A percentile compares a stretch with the other conserved stretches of the same genome.
Conservation (phyloP, 1,284 basidiomycete genomes). For the Fistulina hepatica region DNA sequence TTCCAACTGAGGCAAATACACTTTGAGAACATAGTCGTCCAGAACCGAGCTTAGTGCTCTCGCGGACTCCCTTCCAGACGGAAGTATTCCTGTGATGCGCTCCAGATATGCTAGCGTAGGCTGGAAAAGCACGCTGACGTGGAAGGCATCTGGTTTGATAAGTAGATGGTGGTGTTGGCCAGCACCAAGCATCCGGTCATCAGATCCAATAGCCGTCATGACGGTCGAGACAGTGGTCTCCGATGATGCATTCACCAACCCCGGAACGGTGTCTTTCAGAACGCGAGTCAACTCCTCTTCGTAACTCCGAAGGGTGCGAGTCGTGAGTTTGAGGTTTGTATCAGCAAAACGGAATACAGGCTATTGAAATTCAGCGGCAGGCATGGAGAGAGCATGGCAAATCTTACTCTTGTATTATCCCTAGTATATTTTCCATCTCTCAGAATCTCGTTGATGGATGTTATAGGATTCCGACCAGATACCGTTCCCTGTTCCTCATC, state of each 20-base stretch:
- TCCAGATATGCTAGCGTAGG: conserved; percentile 85
- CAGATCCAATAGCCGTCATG: conserved; percentile 47
- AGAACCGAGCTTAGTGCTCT: conserved; percentile 67
- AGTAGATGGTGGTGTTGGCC: conserved; percentile 79
- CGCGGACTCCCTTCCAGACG: conserved; percentile 61
- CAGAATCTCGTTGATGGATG: conserved; percentile 90
- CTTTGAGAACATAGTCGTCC: conserved; percentile 90
- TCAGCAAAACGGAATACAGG: conserved; percentile 86
- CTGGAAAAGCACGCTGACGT: conserved; percentile 88
- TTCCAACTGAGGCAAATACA: conserved; percentile 91
- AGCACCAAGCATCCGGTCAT: conserved; percentile 60
- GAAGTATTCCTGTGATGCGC: conserved; percentile 60
- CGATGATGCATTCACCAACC: conserved; percentile 66
- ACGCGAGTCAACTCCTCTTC: conserved; percentile 83
- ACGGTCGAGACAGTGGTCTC: conserved; percentile 55
- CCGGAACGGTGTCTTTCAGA: conserved; percentile 87
- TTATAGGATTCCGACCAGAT: conserved; percentile 75
- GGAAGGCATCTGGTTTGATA: conserved; percentile 89
- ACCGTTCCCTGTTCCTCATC: conserved; percentile 76
- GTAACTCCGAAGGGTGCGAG: conserved; percentile 60
- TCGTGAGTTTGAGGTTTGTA: conserved; percentile 65
- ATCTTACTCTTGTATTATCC: conserved; percentile 69
- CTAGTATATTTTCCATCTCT: conserved; percentile 66
- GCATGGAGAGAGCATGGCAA: conserved; percentile 5
- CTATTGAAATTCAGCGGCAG: conserved; percentile 28